A percentile compares a stretch with the other conserved stretches of the same genome.
Conservation (phyloP, 2,329 filamentous ascomycete genomes). For the Trichoderma arundinaceum region DNA sequence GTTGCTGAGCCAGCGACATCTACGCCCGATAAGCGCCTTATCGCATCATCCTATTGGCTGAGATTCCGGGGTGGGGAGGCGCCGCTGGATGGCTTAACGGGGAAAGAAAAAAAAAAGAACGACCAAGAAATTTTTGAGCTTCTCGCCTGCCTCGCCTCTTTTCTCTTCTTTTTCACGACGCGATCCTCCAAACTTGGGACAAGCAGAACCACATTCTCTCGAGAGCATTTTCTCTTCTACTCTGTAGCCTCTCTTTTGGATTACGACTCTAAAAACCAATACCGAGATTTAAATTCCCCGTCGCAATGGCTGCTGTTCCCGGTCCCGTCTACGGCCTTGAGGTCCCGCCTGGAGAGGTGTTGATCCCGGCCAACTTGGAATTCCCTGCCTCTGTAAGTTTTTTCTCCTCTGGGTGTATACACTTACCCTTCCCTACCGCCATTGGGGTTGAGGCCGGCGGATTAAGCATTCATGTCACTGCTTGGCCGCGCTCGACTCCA, state of each 20-base stretch:
- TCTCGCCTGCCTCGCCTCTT: conserved; percentile 33
- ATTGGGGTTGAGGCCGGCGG: not conserved
- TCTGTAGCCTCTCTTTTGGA: conserved; percentile 17
- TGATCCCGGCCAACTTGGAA: conserved; percentile 78
- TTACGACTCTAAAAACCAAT: not conserved
- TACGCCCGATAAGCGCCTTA: conserved; percentile 42
- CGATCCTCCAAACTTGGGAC: conserved; percentile 10
- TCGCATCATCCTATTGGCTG: conserved; percentile 41
- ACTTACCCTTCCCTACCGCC: not conserved
- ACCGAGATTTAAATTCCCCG: conserved; percentile 16
- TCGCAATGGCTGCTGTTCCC: conserved; percentile 62
- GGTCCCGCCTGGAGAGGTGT: conserved; percentile 82
- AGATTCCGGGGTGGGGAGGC: conserved; percentile 15
- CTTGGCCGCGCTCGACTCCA: not conserved
- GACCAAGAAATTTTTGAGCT: conserved; percentile 32
- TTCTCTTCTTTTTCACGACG: conserved; percentile 17
- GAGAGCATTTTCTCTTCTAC: conserved; percentile 9
- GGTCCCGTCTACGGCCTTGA: conserved; percentile 91
- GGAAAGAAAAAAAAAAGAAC: conserved; percentile 33
- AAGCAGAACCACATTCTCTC: conserved; percentile 30
- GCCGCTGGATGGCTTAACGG: conserved; percentile 30
- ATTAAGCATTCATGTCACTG: not conserved
- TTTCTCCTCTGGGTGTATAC: not conserved
- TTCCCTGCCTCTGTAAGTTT: conserved; percentile 81
- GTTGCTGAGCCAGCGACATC: conserved; percentile 45